Evolutionary conservation across 352 stramenopile species (phyloP).

Genomic region (Phytophthora crassamura): DNA sequence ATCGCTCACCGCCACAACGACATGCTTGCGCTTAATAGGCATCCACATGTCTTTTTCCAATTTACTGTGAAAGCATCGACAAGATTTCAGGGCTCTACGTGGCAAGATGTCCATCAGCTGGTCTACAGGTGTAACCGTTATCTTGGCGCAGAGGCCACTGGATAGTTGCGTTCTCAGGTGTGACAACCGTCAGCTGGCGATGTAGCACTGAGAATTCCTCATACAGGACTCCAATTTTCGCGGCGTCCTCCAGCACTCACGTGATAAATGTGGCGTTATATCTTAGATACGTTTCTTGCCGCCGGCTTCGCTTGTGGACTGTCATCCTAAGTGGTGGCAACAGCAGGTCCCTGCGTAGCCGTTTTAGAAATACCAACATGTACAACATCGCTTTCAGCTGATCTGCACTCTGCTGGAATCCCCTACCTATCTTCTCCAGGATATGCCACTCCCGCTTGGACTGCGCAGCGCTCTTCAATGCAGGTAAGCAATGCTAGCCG

Average conservation of each 20-base stretch:
- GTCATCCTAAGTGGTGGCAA: too few species aligned
- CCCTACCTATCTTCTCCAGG: too few species aligned
- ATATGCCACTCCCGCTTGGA: too few species aligned
- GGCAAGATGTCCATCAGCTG: background rate
- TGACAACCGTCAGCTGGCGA: background rate
- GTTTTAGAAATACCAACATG: too few species aligned
- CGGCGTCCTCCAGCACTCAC: background rate
- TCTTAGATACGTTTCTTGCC: too few species aligned
- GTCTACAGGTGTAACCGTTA: background rate
- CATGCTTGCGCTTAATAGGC: background rate
- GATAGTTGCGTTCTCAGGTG: background rate
- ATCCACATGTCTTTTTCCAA: constrained; percentile 2
- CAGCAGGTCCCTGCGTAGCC: too few species aligned
- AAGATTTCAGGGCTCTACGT: background rate
- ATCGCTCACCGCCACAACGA: background rate
- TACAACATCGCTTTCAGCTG: too few species aligned
- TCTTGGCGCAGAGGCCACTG: background rate
- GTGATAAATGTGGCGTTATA: too few species aligned
- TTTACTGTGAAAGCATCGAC: background rate
- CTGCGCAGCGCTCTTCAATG: too few species aligned
- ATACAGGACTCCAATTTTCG: background rate
- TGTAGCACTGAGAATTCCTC: background rate
- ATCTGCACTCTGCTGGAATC: too few species aligned
- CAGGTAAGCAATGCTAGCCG: too few species aligned
- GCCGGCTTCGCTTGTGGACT: too few species aligned